Base-by-base conservation (phyloP, 768 basidiomycete species). In the Lepiota brunneoincarnata region DNA sequence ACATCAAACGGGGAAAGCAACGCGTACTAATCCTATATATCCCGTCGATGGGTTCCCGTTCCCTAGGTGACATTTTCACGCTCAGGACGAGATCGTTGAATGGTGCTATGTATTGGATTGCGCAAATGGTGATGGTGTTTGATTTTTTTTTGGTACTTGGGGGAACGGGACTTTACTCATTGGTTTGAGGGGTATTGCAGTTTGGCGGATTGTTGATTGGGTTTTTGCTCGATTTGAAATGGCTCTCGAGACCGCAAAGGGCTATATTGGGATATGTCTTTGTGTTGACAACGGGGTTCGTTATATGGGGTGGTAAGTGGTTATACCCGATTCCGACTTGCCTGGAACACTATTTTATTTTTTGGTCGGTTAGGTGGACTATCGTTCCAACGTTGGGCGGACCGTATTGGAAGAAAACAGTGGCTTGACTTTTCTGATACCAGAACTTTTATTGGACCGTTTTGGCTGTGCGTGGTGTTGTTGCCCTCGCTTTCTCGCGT, bases 101-200 rank as follows among this genome's bases (percentile, higher is more conserved):
- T 20, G 66, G 64, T 20, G 64, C 66, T 4, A 64, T 64, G 61
- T 67, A 67, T 31, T 66, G 66, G 66, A 63, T 66, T 34, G 64
- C 66, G 10, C 66, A 67, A 44, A 67, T 67, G 65, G 66, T 64
- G n/a, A n/a, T 52, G 15, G 57, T 35, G 23, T 5, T 12, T 26
- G 35, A 37, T 20, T 21, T 7, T 4, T 42, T 3, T 21, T 15
- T 11, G 2, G 48, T 64, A 63, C 55, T 64, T 42, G 63, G 64
- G 23, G 64, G 64, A 6, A n/a, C n/a, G n/a, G n/a, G n/a, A n/a
- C n/a, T n/a, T 58, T 67, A 11, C 23, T 48, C 10, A 64, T 67
- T 36, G 64, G 64, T 57, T 58, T 36, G 31, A 21, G 11, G 6
- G 2, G 24, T 4, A 37, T 15, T 11, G 2, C 49, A 67, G 66